Conservation (phyloP, 768 basidiomycete species). For the Collybia mongolica region DNA sequence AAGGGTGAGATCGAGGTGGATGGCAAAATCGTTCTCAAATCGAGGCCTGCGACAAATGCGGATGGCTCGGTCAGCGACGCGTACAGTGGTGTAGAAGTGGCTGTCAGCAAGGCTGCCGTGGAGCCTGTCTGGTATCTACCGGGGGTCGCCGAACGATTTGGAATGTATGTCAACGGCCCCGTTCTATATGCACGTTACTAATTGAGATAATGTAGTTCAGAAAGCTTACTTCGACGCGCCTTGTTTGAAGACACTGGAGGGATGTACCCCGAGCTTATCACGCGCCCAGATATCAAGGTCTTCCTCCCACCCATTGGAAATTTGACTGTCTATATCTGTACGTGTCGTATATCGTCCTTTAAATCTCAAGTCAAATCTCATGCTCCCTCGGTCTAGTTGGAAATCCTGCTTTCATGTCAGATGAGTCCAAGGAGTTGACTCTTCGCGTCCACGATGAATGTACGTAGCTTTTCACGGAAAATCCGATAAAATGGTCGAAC, state of each 20-base stretch:
- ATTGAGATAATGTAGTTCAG: slow-evolving; percentile 50
- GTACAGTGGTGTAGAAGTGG: slow-evolving; percentile 83
- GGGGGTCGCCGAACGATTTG: slow-evolving; percentile 91
- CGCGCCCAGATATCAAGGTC: slow-evolving; percentile 91
- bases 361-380: neutral
- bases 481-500: neutral
- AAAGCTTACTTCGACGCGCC: slow-evolving; percentile 81
- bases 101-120: slow-evolving; percentile 88
- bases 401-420: slow-evolving; percentile 73
- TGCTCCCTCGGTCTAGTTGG: slow-evolving; percentile 53
- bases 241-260: slow-evolving; percentile 96
- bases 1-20: slow-evolving; percentile 75
- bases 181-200: neutral
- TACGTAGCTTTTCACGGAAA: slow-evolving; percentile 22
- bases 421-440: slow-evolving; percentile 78
- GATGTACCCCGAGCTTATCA: slow-evolving; percentile 95
- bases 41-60: slow-evolving; percentile 57
- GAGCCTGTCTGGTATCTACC: slow-evolving; percentile 97
- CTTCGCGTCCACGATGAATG: slow-evolving; percentile 95
- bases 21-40: slow-evolving; percentile 78
- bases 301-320: slow-evolving; percentile 95
- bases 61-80: slow-evolving; percentile 58
- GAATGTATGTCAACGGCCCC: slow-evolving; percentile 58
- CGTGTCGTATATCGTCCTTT: slow-evolving; percentile 11
- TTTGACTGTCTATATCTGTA: slow-evolving; percentile 90